phyloP scores from a whole-genome alignment of 2,329 filamentous ascomycete species.

The Sclerotinia nivalis region DNA sequence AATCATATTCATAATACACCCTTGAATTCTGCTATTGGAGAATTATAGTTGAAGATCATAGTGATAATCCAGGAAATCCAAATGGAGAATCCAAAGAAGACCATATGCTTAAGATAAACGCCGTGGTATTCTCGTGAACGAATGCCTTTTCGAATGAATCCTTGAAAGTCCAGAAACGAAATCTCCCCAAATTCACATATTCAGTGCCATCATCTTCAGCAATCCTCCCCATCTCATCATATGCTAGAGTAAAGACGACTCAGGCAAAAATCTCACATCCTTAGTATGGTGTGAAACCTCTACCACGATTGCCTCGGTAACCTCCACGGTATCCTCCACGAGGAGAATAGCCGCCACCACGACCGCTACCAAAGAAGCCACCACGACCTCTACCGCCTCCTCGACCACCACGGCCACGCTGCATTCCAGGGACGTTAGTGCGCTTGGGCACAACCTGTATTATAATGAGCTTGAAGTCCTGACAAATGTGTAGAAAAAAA shows the following conservation, averaged over 20 bases:
- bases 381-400: conserved; percentile 50
- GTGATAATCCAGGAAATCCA: not conserved
- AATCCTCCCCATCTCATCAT: conserved; percentile 8
- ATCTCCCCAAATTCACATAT: conserved; percentile 5
- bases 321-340: conserved; percentile 62
- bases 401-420: conserved; percentile 65
- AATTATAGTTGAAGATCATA: not conserved
- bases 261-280: not conserved
- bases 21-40: not conserved
- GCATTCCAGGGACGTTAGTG: conserved; percentile 95
- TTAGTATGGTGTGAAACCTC: conserved; percentile 67
- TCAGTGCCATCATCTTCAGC: conserved; percentile 7
- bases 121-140: conserved; percentile 15
- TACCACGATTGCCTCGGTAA: conserved; percentile 56
- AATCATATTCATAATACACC: not conserved
- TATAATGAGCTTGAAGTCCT: conserved; percentile 2
- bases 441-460: conserved; percentile 80
- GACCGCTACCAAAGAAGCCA: conserved; percentile 46
- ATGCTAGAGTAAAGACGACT: conserved; percentile 2
- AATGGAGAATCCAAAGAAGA: conserved; percentile 9
- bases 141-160: conserved; percentile 1
- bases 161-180: conserved; percentile 3
- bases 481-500: not conserved
- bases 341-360: conserved; percentile 42
- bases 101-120: conserved; percentile 10